phyloP scores from a whole-genome alignment of 192 early-diverging fungal species.

The Backusella sp. region DNA sequence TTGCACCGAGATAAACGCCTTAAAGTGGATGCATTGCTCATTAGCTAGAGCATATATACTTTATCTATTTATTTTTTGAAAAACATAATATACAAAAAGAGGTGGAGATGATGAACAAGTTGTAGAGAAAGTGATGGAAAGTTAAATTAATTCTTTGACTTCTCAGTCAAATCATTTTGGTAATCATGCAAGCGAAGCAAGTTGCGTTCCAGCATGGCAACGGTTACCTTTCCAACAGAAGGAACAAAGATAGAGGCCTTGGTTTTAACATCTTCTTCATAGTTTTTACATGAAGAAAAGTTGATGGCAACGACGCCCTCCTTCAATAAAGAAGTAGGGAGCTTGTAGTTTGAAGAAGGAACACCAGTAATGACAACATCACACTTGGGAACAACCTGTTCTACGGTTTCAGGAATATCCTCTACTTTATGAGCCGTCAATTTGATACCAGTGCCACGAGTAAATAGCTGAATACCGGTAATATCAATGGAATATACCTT shows the following conservation, averaged over 20 bases:
- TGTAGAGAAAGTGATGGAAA: background rate
- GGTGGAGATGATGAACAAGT: background rate
- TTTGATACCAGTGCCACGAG: slow-evolving; percentile 61
- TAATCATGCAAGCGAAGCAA: slow-evolving; percentile 86
- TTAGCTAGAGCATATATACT: background rate
- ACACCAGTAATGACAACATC: slow-evolving; percentile 99
- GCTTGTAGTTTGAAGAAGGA: slow-evolving; percentile 83
- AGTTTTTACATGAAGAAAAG: slow-evolving; percentile 96
- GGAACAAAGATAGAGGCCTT: slow-evolving; percentile 95
- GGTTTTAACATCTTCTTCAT: slow-evolving; percentile 90
- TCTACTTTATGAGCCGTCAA: slow-evolving; percentile 70
- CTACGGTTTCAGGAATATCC: slow-evolving; percentile 68
- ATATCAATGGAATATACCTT: slow-evolving; percentile 96
- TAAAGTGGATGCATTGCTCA: background rate
- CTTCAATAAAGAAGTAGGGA: slow-evolving; percentile 83
- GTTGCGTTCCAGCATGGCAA: slow-evolving; percentile 98
- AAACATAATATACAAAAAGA: slow-evolving; percentile 14
- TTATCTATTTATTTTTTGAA: slow-evolving; percentile 4
- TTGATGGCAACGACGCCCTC: slow-evolving; percentile 98
- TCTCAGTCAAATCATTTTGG: slow-evolving; percentile 38
- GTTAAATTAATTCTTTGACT: background rate
- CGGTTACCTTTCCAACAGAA: slow-evolving; percentile 96
- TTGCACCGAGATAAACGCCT: background rate
- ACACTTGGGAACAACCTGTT: slow-evolving; percentile 79
- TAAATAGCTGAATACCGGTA: slow-evolving; percentile 78